phyloP scores from a whole-genome alignment of 352 stramenopile species.

The Globisporangium cederbergense region DNA sequence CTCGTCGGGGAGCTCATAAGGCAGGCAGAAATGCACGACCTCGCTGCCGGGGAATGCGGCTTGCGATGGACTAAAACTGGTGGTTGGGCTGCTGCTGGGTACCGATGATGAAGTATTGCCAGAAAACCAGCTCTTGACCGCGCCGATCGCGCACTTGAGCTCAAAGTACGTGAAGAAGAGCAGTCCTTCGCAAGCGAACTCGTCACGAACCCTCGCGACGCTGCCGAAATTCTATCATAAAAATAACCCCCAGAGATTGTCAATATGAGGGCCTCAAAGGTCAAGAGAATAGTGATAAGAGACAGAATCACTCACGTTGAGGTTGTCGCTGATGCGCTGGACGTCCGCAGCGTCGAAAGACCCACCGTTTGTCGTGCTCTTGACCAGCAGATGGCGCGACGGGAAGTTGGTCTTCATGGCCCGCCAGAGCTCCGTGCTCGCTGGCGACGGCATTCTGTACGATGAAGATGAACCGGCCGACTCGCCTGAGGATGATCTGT shows the following conservation, averaged over 20 bases:
- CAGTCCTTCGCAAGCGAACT: constrained; percentile 49
- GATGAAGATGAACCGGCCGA: neutral
- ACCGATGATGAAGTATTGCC: neutral
- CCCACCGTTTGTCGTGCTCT: constrained; percentile 25
- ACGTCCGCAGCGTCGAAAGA: constrained; percentile 37
- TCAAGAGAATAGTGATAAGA: neutral
- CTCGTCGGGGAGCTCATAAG: constrained; percentile 64
- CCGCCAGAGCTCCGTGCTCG: constrained; percentile 41
- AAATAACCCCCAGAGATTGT: neutral
- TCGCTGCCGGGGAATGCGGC: neutral
- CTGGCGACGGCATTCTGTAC: neutral
- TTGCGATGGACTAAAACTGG: constrained; percentile 2
- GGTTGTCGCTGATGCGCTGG: constrained; percentile 39
- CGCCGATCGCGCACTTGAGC: constrained; percentile 56
- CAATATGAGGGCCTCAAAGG: neutral
- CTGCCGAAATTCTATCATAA: constrained; percentile 51
- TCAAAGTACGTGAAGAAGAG: constrained; percentile 79
- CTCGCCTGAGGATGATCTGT: neutral
- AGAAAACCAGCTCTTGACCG: constrained; percentile 47
- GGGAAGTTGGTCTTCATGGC: constrained; percentile 53
- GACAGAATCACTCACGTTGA: constrained; percentile 41
- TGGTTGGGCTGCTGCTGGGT: neutral
- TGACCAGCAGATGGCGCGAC: constrained; percentile 68
- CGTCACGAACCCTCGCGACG: constrained; percentile 43
- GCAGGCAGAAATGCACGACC: constrained; percentile 44